Evolutionary conservation across 768 basidiomycete genomes (phyloP).

Genomic region (Neoboletus brunneissimus): DNA sequence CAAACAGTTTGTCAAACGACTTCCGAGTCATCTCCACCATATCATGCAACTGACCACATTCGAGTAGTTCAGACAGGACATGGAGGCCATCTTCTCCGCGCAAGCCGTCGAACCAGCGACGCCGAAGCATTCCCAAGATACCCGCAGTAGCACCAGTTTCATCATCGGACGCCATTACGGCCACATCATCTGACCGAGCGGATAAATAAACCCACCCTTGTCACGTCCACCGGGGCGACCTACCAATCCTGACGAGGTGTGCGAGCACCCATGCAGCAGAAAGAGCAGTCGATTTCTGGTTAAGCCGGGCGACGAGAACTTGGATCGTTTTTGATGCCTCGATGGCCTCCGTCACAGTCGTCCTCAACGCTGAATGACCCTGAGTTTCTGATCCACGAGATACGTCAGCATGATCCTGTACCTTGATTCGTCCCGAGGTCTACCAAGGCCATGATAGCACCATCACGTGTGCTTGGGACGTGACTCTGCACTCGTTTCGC

Average conservation of each 20-base stretch:
- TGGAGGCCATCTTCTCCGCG: slow-evolving; percentile 26
- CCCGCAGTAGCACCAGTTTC: neutral
- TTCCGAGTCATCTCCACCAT: too few species aligned
- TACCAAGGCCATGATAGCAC: slow-evolving; percentile 18
- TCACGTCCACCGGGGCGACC: neutral
- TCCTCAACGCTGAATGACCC: neutral
- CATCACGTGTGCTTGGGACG: slow-evolving; percentile 9
- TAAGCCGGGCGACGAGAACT: slow-evolving; percentile 17
- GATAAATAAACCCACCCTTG: neutral
- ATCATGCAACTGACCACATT: slow-evolving; percentile 17
- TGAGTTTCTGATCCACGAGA: neutral
- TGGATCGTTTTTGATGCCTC: slow-evolving; percentile 10
- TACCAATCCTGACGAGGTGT: slow-evolving; percentile 19
- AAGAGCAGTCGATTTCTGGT: slow-evolving; percentile 16
- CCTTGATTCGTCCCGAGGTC: slow-evolving; percentile 13
- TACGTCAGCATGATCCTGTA: neutral
- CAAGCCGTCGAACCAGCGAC: slow-evolving; percentile 30
- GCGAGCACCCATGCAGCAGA: slow-evolving; percentile 20
- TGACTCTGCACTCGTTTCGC: slow-evolving; percentile 15
- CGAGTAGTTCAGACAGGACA: slow-evolving; percentile 16
- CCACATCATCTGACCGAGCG: slow-evolving; percentile 16
- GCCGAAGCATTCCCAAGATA: slow-evolving; percentile 23
- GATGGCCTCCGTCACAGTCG: slow-evolving; percentile 15
- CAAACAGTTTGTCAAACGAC: neutral
- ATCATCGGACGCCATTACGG: slow-evolving; percentile 3